Percentiles rank a stretch among this genome's conserved stretches.
Conservation (phyloP, 176 grass and related monocot genomes). For the Aegilops tauschii region DNA sequence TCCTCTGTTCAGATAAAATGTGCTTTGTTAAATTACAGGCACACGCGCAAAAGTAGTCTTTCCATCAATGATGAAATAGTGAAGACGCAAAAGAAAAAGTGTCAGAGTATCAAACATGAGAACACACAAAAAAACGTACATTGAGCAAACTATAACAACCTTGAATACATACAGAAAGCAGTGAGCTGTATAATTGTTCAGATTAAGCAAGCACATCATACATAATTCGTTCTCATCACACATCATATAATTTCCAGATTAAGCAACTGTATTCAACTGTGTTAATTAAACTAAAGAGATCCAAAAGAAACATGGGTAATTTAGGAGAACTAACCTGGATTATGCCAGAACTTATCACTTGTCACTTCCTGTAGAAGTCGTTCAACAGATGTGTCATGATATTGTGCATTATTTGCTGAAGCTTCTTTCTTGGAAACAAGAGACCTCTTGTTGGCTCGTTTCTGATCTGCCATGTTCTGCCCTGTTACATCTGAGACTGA, state of each 20-base stretch:
- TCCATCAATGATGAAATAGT: neutral
- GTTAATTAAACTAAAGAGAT: neutral
- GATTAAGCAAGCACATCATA: neutral
- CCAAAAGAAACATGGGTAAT: neutral
- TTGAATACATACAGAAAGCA: neutral
- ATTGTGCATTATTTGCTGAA: conserved; percentile 51
- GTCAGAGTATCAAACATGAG: neutral
- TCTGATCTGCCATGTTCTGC: conserved; percentile 63
- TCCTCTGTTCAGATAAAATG: conserved; percentile 58
- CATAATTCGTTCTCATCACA: neutral
- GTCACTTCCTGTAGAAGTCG: conserved; percentile 91
- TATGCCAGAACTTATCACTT: conserved; percentile 95
- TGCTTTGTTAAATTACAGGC: neutral
- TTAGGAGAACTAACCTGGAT: conserved; percentile 71
- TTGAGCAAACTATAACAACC: conserved; percentile 13
- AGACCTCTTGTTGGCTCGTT: conserved; percentile 64
- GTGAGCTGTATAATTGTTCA: neutral
- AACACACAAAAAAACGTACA: neutral
- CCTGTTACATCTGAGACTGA: conserved; percentile 39
- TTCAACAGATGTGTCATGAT: conserved; percentile 84
- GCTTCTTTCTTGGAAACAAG: conserved; percentile 79
- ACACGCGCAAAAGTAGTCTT: neutral
- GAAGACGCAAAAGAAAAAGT: conserved; percentile 1
- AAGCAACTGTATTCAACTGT: neutral
- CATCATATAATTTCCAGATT: conserved; percentile 4